These are phyloP conservation scores for Tricholomella constricta DNA, from an alignment of 768 basidiomycete species.

Conservation along the genomic window DNA sequence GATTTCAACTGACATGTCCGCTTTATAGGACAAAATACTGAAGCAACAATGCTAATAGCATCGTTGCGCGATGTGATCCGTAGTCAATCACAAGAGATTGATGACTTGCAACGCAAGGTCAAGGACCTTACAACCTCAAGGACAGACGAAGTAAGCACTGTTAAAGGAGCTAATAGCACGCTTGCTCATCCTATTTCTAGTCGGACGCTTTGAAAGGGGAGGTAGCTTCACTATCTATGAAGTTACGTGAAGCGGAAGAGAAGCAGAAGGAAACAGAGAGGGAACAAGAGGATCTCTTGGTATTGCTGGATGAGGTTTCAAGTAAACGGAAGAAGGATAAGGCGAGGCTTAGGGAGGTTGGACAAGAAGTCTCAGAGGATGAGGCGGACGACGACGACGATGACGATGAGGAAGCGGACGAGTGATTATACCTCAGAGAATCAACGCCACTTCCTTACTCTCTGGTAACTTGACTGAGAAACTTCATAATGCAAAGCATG, in stretches of 20 bases:
- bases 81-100: constrained; percentile 81
- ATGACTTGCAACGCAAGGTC: constrained; percentile 62
- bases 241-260: constrained; percentile 55
- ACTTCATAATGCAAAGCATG: too few species aligned
- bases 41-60: constrained; percentile 78
- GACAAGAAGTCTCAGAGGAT: constrained; percentile 90
- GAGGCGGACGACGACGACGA: constrained; percentile 74
- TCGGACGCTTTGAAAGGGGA: constrained; percentile 46
- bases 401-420: constrained; percentile 42
- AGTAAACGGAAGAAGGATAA: constrained; percentile 88
- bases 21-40: constrained; percentile 62
- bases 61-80: constrained; percentile 84
- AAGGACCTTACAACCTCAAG: constrained; percentile 37
- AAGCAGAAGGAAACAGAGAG: constrained; percentile 86
- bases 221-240: constrained; percentile 44
- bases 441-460: too few species aligned
- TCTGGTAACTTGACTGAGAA: too few species aligned
- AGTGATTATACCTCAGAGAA: constrained; percentile 11
- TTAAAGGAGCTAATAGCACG: not conserved
- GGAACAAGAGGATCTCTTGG: constrained; percentile 95
- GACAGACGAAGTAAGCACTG: constrained; percentile 39
- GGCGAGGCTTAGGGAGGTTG: constrained; percentile 66
- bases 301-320: constrained; percentile 89
- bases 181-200: constrained; percentile 29
- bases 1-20: constrained; percentile 6